These are phyloP conservation scores for Mortierella sp. DNA, from an alignment of 371 early-diverging fungal genomes.

Conservation along the genomic window DNA sequence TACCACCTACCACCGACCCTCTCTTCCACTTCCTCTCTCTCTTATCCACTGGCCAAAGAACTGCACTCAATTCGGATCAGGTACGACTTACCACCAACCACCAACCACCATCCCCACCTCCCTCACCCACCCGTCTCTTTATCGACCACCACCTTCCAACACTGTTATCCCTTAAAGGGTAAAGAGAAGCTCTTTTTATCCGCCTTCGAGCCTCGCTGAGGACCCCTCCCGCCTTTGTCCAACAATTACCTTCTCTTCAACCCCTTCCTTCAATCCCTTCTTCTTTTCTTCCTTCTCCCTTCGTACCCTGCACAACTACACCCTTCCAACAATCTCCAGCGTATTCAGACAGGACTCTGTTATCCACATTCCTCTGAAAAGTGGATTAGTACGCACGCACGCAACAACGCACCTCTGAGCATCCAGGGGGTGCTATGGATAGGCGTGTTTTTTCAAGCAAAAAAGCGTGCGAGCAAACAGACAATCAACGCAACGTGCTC, in stretches of 20 bases:
- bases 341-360: neutral
- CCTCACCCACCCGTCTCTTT: neutral
- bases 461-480: neutral
- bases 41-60: neutral
- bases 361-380: neutral
- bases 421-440: neutral
- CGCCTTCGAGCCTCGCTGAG: neutral
- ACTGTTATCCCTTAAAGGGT: too few relatives aligned
- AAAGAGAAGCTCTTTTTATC: neutral
- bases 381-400: neutral
- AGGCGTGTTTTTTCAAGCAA: neutral
- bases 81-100: neutral
- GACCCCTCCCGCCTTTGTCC: neutral
- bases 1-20: neutral
- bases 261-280: neutral
- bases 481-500: neutral
- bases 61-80: neutral
- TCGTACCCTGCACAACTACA: neutral
- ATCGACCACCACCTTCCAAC: neutral
- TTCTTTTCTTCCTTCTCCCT: conserved; percentile 7
- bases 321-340: neutral
- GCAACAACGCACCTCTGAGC: neutral
- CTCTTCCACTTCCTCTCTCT: neutral
- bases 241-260: neutral
- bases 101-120: neutral